These are phyloP conservation scores for Calonectria fujianensis DNA, from an alignment of 2,329 filamentous ascomycete genomes.

Conservation along the genomic window DNA sequence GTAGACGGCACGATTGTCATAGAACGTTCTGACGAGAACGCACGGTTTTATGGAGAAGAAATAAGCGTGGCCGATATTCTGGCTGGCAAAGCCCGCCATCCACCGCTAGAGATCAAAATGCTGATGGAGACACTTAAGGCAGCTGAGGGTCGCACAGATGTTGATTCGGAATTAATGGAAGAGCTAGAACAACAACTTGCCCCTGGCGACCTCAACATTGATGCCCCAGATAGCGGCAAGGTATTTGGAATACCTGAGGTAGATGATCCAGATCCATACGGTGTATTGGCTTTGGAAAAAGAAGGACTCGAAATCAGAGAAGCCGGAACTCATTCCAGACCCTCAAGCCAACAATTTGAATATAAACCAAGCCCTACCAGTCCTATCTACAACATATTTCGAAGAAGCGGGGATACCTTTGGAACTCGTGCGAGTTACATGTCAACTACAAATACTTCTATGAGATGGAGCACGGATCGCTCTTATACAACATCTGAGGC, in stretches of 20 bases:
- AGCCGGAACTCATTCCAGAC: slow-evolving; percentile 59
- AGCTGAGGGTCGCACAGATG: slow-evolving; percentile 59
- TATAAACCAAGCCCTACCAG: slow-evolving; percentile 61
- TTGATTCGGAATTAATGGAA: slow-evolving; percentile 58
- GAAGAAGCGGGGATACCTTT: slow-evolving; percentile 52
- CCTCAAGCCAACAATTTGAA: slow-evolving; percentile 60
- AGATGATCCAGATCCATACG: slow-evolving; percentile 62
- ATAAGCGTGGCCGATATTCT: slow-evolving; percentile 68
- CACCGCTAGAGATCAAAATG: slow-evolving; percentile 53
- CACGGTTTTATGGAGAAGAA: slow-evolving; percentile 83
- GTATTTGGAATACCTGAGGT: slow-evolving; percentile 62
- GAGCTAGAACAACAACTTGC: slow-evolving; percentile 59
- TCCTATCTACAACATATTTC: slow-evolving; percentile 61
- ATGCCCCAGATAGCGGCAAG: slow-evolving; percentile 51
- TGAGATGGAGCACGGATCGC: slow-evolving; percentile 39
- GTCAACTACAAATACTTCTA: slow-evolving; percentile 43
- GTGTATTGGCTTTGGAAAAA: slow-evolving; percentile 60
- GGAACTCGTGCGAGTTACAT: slow-evolving; percentile 46
- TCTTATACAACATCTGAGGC: slow-evolving; percentile 52
- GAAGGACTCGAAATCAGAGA: slow-evolving; percentile 62
- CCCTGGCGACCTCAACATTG: slow-evolving; percentile 60
- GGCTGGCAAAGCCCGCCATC: slow-evolving; percentile 62
- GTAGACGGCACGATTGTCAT: slow-evolving; percentile 91
- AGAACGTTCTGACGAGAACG: slow-evolving; percentile 88
- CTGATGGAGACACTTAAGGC: slow-evolving; percentile 60